Evolutionary conservation across 164 flowering plant species (phyloP).

Genomic region (Kingdonia uniflora): DNA sequence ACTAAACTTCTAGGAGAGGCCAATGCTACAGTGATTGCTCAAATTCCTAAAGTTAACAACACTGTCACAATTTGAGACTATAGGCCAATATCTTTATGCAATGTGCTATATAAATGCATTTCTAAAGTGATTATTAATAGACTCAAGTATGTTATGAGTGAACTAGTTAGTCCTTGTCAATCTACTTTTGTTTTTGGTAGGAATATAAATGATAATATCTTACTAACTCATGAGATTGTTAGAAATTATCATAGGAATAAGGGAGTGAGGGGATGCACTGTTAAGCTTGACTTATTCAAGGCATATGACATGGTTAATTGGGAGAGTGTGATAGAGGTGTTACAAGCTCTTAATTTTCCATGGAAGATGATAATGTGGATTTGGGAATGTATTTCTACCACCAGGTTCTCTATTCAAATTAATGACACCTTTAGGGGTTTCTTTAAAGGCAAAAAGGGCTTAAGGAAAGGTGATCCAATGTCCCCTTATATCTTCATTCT

Average conservation of each 20-base stretch:
- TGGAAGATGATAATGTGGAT: not conserved
- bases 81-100: constrained; percentile 1
- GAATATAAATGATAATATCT: not conserved
- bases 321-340: not conserved
- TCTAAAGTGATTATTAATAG: constrained; percentile 1
- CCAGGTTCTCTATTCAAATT: not conserved
- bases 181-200: not conserved
- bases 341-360: not conserved
- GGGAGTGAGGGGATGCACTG: not conserved
- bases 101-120: not conserved
- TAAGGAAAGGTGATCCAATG: too few relatives aligned
- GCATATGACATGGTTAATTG: not conserved
- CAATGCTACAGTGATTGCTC: not conserved
- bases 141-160: not conserved
- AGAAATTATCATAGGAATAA: too few relatives aligned
- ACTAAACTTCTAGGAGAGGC: too few relatives aligned
- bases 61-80: not conserved
- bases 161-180: too few relatives aligned
- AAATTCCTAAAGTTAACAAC: not conserved
- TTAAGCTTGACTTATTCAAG: not conserved
- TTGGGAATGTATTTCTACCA: too few relatives aligned
- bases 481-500: too few relatives aligned
- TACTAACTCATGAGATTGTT: too few relatives aligned
- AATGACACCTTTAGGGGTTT: not conserved
- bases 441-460: not conserved